These are phyloP conservation scores for Raffaelea albimanens DNA, from an alignment of 2,329 filamentous ascomycete species.

Conservation along the genomic window DNA sequence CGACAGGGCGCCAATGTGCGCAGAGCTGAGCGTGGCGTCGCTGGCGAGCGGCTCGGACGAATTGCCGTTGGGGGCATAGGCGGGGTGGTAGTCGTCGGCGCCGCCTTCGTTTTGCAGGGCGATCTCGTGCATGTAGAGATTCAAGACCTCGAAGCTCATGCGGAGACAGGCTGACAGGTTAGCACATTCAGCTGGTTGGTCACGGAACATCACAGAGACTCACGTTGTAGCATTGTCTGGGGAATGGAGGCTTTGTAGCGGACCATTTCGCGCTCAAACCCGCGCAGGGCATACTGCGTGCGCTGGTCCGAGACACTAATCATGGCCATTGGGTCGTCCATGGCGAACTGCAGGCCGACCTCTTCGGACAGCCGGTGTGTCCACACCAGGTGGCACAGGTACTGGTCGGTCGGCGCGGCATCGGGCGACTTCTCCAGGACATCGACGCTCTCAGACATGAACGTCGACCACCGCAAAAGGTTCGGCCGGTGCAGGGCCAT, in stretches of 20 bases:
- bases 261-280: constrained; percentile 55
- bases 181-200: too few species aligned
- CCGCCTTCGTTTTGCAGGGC: constrained; percentile 55
- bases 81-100: constrained; percentile 40
- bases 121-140: constrained; percentile 68
- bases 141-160: constrained; percentile 56
- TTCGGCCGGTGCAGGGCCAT: constrained; percentile 54
- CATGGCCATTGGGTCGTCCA: constrained; percentile 51
- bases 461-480: constrained; percentile 49
- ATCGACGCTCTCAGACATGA: constrained; percentile 51
- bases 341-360: constrained; percentile 54
- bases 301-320: constrained; percentile 51
- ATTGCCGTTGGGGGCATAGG: constrained; percentile 32
- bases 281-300: constrained; percentile 54
- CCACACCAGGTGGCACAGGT: constrained; percentile 50
- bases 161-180: constrained; percentile 43
- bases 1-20: constrained; percentile 58
- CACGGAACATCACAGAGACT: constrained; percentile 23
- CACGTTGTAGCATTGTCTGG: constrained; percentile 44
- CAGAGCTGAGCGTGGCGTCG: constrained; percentile 34
- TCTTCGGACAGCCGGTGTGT: constrained; percentile 59
- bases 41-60: constrained; percentile 31
- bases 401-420: constrained; percentile 45
- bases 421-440: constrained; percentile 44
- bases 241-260: constrained; percentile 48